Evolutionary conservation across 257 asterid species (phyloP).

Genomic region (Buddleja alternifolia): DNA sequence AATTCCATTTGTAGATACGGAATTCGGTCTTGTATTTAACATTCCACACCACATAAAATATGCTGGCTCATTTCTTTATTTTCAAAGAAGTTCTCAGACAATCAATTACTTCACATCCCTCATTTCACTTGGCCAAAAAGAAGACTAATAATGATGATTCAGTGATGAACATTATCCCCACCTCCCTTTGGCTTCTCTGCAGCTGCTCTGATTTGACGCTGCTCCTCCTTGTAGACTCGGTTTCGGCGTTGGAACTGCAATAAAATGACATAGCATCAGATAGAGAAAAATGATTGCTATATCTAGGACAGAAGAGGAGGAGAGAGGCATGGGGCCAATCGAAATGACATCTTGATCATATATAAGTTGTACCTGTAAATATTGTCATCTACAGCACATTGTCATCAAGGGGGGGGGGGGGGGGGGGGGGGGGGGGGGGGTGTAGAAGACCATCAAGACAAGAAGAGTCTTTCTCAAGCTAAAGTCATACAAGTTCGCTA

Average conservation of each 20-base stretch:
- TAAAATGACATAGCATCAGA: conserved; percentile 22
- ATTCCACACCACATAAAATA: conserved; percentile 29
- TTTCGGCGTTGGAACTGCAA: conserved; percentile 90
- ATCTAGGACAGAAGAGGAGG: neutral
- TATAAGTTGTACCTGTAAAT: neutral
- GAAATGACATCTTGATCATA: neutral
- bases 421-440: neutral
- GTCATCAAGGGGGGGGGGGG: conserved; percentile 3
- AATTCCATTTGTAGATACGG: conserved; percentile 11
- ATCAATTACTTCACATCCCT: conserved; percentile 25
- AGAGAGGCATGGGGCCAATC: neutral
- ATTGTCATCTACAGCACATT: conserved; percentile 1
- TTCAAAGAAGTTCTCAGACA: conserved; percentile 33
- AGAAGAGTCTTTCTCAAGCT: neutral
- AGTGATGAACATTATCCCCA: conserved; percentile 66
- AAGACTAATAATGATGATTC: conserved; percentile 31
- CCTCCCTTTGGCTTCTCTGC: conserved; percentile 68
- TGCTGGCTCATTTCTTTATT: conserved; percentile 42
- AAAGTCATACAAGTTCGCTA: neutral
- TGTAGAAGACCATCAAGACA: neutral
- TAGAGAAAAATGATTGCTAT: neutral
- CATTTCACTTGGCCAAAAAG: conserved; percentile 15
- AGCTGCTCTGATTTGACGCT: conserved; percentile 90
- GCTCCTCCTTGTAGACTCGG: conserved; percentile 97
- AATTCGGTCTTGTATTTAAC: conserved; percentile 25